A percentile compares a stretch with the other conserved stretches of the same genome.
These are phyloP conservation scores for Triangularia setosa DNA, from an alignment of 2,329 filamentous ascomycete species.

Conservation along the genomic window DNA sequence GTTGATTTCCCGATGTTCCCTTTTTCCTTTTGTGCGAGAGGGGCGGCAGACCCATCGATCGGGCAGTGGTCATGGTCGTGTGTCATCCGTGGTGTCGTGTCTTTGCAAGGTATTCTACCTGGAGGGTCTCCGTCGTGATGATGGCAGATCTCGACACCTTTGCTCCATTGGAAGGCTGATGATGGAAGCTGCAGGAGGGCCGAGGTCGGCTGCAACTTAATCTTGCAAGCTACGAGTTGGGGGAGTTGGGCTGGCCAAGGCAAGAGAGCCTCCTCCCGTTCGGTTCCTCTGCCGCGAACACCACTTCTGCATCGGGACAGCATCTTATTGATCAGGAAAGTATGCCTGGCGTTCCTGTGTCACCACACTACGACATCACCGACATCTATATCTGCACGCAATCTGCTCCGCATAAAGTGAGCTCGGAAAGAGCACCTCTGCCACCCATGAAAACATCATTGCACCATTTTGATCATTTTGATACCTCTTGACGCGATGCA, in stretches of 20 bases:
- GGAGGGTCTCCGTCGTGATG: not conserved
- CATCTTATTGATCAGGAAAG: not conserved
- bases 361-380: not conserved
- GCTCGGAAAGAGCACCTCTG: not conserved
- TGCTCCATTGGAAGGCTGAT: no score
- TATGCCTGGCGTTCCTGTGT: not conserved
- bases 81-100: not conserved
- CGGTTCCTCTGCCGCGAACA: not conserved
- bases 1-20: not conserved
- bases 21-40: not conserved
- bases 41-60: no score
- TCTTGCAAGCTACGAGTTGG: not conserved
- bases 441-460: not conserved
- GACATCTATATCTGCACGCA: not conserved
- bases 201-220: constrained; percentile 10
- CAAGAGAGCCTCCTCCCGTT: not conserved
- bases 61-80: no score
- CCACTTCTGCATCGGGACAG: not conserved
- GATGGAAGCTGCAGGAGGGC: not conserved
- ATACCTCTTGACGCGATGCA: not conserved
- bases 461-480: not conserved
- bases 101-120: no score
- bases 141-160: not conserved
- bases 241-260: not conserved
- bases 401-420: not conserved